Percentiles rank a stretch among this genome's conserved stretches.
phyloP scores from a whole-genome alignment of 331 rosid genomes.

The Phaseolus coccineus region DNA sequence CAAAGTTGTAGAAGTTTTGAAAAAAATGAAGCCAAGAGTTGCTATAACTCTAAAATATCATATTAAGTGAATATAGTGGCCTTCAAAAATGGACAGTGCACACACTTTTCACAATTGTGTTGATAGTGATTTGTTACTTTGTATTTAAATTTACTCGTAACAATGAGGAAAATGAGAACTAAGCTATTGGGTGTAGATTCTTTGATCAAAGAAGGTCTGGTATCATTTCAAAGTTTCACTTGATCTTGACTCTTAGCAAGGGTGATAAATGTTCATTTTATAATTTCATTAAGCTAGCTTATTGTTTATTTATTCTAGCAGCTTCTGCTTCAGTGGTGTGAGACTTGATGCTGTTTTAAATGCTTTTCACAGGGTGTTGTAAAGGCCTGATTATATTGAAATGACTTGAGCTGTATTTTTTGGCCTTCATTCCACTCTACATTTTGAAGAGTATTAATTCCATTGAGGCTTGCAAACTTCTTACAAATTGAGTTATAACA shows the following conservation, averaged over 20 bases:
- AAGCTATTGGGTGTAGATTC: background rate
- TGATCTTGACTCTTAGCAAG: constrained; percentile 1
- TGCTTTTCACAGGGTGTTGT: constrained; percentile 20
- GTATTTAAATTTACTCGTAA: background rate
- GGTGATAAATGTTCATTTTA: background rate
- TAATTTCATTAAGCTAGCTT: background rate
- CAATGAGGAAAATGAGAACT: background rate
- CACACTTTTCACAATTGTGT: background rate
- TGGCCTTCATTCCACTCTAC: background rate
- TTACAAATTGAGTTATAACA: constrained; percentile 18
- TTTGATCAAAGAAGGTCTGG: background rate
- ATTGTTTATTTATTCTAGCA: constrained; percentile 13
- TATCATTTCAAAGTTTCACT: background rate
- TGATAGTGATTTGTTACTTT: background rate
- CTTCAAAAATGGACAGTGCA: constrained; percentile 6
- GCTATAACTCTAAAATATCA: background rate
- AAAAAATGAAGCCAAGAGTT: background rate
- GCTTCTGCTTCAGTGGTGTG: constrained; percentile 19
- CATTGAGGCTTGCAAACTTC: background rate
- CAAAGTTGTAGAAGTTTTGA: background rate
- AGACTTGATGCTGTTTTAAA: background rate
- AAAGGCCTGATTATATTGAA: constrained; percentile 17
- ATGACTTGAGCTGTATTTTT: constrained; percentile 2
- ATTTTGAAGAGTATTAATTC: constrained; percentile 23
- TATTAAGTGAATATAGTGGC: constrained; percentile 8